Evolutionary conservation across 2,329 filamentous ascomycete species (phyloP), one percentile per base, ranked within the genome.

Genomic region (Annulohypoxylon truncatum): DNA sequence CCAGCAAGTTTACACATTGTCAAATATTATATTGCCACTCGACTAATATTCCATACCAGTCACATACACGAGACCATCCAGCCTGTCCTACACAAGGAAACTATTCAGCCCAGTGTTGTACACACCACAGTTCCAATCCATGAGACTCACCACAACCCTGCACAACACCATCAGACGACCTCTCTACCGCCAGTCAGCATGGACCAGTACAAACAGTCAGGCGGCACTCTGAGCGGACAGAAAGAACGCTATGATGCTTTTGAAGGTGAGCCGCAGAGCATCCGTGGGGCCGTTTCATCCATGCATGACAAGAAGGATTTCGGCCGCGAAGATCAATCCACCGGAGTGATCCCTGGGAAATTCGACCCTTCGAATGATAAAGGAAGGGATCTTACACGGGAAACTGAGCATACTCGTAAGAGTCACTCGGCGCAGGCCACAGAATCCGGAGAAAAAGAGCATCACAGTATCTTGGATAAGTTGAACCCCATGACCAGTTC

Each of bases 61-160:
- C 81, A 87, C 57, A 84, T 91, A 2, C 88, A 91, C 67, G 89
- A 92, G 77, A 88, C 86, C 28, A 85, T 93, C 50, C 89, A 93
- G 76, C 90, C 90, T 0, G 84, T 93, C 0, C 82, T 93, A 33
- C 83, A 93, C 53, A 92, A 91, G 75, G 88, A 92, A 70, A 87
- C 85, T 0, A 81, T 92, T 26, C 86, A 91, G 68, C 89, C 89
- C 1, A 83, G 87, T 13, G 85, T 93, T 2, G 82, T 92, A 1
- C 91, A 93, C 81, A 92, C 88, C 22, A 92, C 89, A 1, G 82
- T 91, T 0, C 91, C 90, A 0, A 84, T 93, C 42, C 90, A 93
- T 69, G 91, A 93, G 79, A 85, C 86, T 1, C 90, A 93, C 74
- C 88, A 92, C 72, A 87, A 90, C 53, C 82, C 85, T 12, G 82